phyloP scores from a whole-genome alignment of 352 stramenopile genomes.

The Phytophthora pinifolia region DNA sequence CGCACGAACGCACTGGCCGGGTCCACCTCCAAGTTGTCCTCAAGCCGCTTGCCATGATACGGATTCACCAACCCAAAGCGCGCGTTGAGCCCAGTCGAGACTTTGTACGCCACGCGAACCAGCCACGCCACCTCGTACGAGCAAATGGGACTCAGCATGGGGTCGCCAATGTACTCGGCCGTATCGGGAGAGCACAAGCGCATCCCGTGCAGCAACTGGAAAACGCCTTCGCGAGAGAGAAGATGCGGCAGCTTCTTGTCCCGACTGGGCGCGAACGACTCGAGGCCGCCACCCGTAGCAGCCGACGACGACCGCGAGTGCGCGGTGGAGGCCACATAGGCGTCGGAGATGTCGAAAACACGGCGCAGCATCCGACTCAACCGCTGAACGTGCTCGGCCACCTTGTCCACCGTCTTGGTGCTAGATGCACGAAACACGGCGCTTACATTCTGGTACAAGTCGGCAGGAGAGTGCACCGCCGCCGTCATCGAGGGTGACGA shows the following conservation, averaged over 20 bases:
- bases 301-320: conserved; percentile 49
- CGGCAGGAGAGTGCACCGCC: conserved; percentile 29
- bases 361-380: conserved; percentile 68
- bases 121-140: conserved; percentile 77
- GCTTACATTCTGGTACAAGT: conserved; percentile 40
- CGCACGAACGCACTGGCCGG: conserved; percentile 33
- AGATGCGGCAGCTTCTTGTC: conserved; percentile 56
- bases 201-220: conserved; percentile 65
- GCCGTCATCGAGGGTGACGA: conserved; percentile 21
- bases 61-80: conserved; percentile 66
- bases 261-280: conserved; percentile 66
- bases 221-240: conserved; percentile 58
- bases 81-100: conserved; percentile 79
- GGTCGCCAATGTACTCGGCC: conserved; percentile 73
- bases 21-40: conserved; percentile 76
- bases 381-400: conserved; percentile 58
- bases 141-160: conserved; percentile 84
- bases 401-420: conserved; percentile 30
- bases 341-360: conserved; percentile 86
- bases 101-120: conserved; percentile 75
- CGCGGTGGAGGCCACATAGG: conserved; percentile 78
- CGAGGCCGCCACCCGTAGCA: conserved; percentile 27
- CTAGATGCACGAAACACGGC: conserved; percentile 34
- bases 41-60: conserved; percentile 67
- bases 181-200: conserved; percentile 75